Base-by-base conservation (phyloP, 176 grass and related monocot genomes). In the Poa annua region DNA sequence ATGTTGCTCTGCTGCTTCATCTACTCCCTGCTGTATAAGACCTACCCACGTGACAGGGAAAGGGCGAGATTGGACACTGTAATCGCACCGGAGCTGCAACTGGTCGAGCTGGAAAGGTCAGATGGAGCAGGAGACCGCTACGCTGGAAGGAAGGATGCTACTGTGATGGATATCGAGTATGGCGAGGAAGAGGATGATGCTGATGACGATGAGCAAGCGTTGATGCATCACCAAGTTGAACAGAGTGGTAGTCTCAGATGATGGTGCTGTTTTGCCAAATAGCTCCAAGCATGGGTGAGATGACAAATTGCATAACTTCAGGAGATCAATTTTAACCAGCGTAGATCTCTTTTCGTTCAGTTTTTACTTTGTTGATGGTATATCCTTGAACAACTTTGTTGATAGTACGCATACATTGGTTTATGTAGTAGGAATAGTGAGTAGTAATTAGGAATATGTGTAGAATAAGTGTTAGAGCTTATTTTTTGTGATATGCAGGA, bases 1-100 rank as follows among this genome's bases (percentile, higher is more conserved):
- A 95, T 98, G 96, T 35, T 85, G 9, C 45, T 95, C 1, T 98
- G 92, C 86, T 93, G 91, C 89, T 89, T 88, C 67, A 92, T 98
- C 79, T 95, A 95, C 83, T 93, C 83, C 71, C 79, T 91, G 77
- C 10, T 98, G 64, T 93, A 98, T 54, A 20, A 53, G 45, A 83
- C 87, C 15, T 98, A 98, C 82, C 92, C 92, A 0, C 84, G 91
- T 4, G 96, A 98, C 64, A 87, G 91, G 77, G 93, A 93, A 44
- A 88, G 96, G 83, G 96, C 92, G 63, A 92, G 79, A 35, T 93
- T 98, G 91, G 80, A 95, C 77, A 45, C 77, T 7, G 50, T 98
- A 53, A 88, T 95, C 44, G 17, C 76, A 12, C 80, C 90, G 32
- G 96, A 98, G 85, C 53, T 98, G 33, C 81, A 93, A 48, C 85